Percentiles rank a stretch among this genome's conserved stretches.
phyloP scores from a whole-genome alignment of 176 grass and related monocot genomes.

The Eleusine indica region DNA sequence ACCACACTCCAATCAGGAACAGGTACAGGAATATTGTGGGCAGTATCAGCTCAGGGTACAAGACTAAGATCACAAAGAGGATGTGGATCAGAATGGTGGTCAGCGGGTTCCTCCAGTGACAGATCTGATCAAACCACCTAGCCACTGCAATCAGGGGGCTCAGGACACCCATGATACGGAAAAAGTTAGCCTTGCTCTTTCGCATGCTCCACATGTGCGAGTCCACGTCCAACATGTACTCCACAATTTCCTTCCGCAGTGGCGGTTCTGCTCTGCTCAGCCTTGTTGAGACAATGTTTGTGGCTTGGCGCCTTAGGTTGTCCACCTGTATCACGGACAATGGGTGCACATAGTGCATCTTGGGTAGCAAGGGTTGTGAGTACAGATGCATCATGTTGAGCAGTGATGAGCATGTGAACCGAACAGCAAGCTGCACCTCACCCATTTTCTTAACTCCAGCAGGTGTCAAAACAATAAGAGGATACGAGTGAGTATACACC shows the following conservation, averaged over 20 bases:
- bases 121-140: constrained; percentile 71
- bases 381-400: constrained; percentile 70
- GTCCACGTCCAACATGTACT: constrained; percentile 80
- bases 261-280: constrained; percentile 68
- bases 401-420: constrained; percentile 68
- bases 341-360: constrained; percentile 74
- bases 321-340: constrained; percentile 61
- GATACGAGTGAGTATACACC: constrained; percentile 71
- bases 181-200: constrained; percentile 78
- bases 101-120: constrained; percentile 65
- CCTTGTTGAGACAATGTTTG: constrained; percentile 67
- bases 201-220: constrained; percentile 84
- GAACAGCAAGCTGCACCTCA: constrained; percentile 67
- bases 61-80: constrained; percentile 62
- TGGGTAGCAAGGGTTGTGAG: constrained; percentile 65
- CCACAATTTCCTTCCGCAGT: constrained; percentile 67
- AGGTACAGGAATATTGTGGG: constrained; percentile 70
- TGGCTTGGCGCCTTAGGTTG: constrained; percentile 62
- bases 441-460: constrained; percentile 74
- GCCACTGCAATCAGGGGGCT: constrained; percentile 51
- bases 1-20: constrained; percentile 77
- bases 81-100: constrained; percentile 69
- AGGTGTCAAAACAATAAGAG: constrained; percentile 67
- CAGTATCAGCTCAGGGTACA: constrained; percentile 73
- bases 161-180: constrained; percentile 66